Percentiles rank a stretch among this genome's conserved stretches.
These are phyloP conservation scores for Boletales sp. DNA, from an alignment of 768 basidiomycete species.

Conservation along the genomic window DNA sequence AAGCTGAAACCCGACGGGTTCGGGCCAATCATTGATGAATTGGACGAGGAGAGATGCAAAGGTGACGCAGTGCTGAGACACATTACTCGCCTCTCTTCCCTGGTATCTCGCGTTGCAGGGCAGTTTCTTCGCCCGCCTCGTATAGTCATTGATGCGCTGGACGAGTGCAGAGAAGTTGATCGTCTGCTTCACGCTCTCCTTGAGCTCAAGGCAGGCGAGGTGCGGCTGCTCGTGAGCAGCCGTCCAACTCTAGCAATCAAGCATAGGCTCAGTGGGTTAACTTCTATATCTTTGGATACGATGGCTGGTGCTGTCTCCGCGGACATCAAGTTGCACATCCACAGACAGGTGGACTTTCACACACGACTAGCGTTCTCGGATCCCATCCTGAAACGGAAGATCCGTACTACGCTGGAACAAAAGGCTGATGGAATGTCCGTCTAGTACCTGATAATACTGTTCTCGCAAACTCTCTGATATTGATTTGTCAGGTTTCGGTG, in stretches of 20 bases:
- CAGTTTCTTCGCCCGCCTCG: not conserved
- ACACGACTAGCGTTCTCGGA: not conserved
- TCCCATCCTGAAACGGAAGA: not conserved
- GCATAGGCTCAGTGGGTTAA: not conserved
- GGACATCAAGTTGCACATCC: constrained; percentile 5
- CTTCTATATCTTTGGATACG: not conserved
- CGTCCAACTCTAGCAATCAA: not conserved
- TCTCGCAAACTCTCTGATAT: not conserved
- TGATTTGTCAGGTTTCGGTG: not conserved
- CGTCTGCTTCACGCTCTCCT: not conserved
- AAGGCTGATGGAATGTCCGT: constrained; percentile 1
- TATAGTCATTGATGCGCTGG: constrained; percentile 5
- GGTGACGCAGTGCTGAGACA: not conserved
- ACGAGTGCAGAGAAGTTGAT: constrained; percentile 3
- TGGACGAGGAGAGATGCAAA: not conserved
- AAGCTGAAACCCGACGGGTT: not conserved
- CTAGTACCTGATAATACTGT: not conserved
- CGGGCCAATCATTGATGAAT: not conserved
- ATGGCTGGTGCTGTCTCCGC: not conserved
- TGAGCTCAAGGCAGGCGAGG: not conserved
- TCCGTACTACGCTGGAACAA: not conserved
- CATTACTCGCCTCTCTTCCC: not conserved
- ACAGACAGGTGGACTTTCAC: not conserved
- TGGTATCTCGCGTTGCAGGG: not conserved
- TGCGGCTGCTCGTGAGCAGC: not conserved